Evolutionary conservation across 176 grass and related monocot genomes (phyloP), one percentile per base, ranked within the genome.

Genomic region (Pharus latifolius): DNA sequence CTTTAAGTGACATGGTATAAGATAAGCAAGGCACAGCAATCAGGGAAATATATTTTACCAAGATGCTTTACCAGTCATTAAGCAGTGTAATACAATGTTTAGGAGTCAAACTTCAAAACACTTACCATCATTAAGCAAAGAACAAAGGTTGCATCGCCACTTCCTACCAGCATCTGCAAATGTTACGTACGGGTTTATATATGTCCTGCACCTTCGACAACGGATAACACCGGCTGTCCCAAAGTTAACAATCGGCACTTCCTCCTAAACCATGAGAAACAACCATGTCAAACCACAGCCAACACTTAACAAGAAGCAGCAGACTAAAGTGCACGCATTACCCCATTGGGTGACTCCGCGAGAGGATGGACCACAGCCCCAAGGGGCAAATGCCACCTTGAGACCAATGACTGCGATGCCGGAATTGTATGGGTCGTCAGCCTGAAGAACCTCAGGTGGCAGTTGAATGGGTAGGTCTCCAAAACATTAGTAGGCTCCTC

Each of bases 101-200:
- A 19, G 5, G 15, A 62, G 54, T 1, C 68, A 2, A 63, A 69
- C 54, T 57, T 49, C 0, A 25, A 67, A 52, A 49, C 17, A 47
- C n/a, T 78, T 91, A 93, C 95, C 95, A 42, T 99, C 95, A 86
- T 91, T 99, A 57, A 91, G 95, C 71, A 99, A 78, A 0, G 85
- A 74, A 89, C 95, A 99, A 69, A 99, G 87, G 69, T 99, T 99
- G 87, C 95, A 99, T 56, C 84, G 85, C 95, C 95, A 99, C 63
- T 94, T 99, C 58, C 95, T 88, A 77, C 95, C 95, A 73, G 89
- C 73, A 85, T 99, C 95, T n/a, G 84, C 81, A 74, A 99, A 99
- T 48, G 87, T 79, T 63, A 69, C 90, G 56, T 98, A 98, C 13
- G 95, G 90, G 61, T 98, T 98, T 72, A 98, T 68, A 63, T 99